These are phyloP conservation scores for Backusella morwellensis DNA, from an alignment of 192 early-diverging fungal species.

Conservation along the genomic window DNA sequence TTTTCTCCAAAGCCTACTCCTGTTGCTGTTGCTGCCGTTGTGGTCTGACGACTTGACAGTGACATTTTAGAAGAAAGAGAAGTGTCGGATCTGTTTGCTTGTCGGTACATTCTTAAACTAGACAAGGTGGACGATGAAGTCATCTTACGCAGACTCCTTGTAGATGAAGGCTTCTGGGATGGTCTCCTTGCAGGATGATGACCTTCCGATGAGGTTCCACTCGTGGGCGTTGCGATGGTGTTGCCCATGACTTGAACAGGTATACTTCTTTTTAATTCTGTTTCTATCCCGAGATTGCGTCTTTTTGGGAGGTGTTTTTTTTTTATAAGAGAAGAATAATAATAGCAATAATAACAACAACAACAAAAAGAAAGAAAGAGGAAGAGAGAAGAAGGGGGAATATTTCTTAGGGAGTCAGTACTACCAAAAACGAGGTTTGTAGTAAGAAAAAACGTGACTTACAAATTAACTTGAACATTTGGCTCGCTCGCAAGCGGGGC, in stretches of 20 bases:
- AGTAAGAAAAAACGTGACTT: not conserved
- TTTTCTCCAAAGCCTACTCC: slow-evolving; percentile 30
- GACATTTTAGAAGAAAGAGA: slow-evolving; percentile 30
- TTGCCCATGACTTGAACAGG: slow-evolving; percentile 20
- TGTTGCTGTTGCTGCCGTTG: not conserved
- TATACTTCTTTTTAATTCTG: not conserved
- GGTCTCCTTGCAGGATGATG: slow-evolving; percentile 19
- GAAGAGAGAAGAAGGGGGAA: not conserved
- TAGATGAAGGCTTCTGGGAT: slow-evolving; percentile 24
- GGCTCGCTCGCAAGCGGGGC: not conserved
- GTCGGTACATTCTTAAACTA: slow-evolving; percentile 21
- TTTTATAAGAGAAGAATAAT: not conserved
- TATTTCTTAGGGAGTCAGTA: not conserved
- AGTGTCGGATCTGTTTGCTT: slow-evolving; percentile 20
- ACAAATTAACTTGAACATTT: not conserved
- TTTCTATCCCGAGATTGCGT: not conserved
- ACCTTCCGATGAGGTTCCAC: not conserved
- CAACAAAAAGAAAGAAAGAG: not conserved
- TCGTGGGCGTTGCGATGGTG: slow-evolving; percentile 21
- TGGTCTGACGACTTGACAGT: slow-evolving; percentile 10
- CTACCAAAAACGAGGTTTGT: not conserved
- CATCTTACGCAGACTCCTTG: slow-evolving; percentile 26
- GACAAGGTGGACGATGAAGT: slow-evolving; percentile 25
- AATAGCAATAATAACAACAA: not conserved
- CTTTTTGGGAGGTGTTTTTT: not conserved